These are phyloP conservation scores for Coniosporium apollinis DNA, from an alignment of 495 filamentous ascomycete species.

Conservation along the genomic window DNA sequence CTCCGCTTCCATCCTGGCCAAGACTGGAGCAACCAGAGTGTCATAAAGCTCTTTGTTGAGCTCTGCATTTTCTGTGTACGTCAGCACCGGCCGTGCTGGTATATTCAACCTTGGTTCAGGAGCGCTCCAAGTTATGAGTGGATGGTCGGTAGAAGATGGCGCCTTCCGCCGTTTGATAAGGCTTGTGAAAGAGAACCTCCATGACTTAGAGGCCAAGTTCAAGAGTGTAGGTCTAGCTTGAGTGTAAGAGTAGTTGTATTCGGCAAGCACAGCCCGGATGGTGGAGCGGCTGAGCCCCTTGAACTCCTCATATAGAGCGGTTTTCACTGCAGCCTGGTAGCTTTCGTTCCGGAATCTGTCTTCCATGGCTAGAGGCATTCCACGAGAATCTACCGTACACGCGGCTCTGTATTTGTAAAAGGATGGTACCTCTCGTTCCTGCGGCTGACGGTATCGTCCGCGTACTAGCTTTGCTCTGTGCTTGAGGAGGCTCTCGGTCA, in stretches of 20 bases:
- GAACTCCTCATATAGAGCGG: slow-evolving; percentile 57
- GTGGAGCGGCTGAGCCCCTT: slow-evolving; percentile 60
- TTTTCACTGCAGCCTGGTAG: slow-evolving; percentile 59
- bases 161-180: slow-evolving; percentile 54
- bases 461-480: slow-evolving; percentile 57
- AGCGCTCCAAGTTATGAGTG: slow-evolving; percentile 52
- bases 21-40: slow-evolving; percentile 46
- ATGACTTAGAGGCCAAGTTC: slow-evolving; percentile 61
- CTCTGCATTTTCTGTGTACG: slow-evolving; percentile 56
- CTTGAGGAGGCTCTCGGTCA: slow-evolving; percentile 70
- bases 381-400: neutral
- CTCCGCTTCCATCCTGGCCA: slow-evolving; percentile 33
- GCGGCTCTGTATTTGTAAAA: slow-evolving; percentile 21
- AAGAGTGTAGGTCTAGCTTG: slow-evolving; percentile 59
- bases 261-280: slow-evolving; percentile 76
- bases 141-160: slow-evolving; percentile 42
- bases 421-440: slow-evolving; percentile 3
- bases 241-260: slow-evolving; percentile 75
- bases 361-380: slow-evolving; percentile 35
- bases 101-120: too few species aligned
- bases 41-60: slow-evolving; percentile 64
- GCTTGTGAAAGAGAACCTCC: slow-evolving; percentile 65
- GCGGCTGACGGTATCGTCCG: slow-evolving; percentile 33
- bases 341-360: slow-evolving; percentile 56
- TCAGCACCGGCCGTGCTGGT: slow-evolving; percentile 34